Evolutionary conservation across 2,329 filamentous ascomycete genomes (phyloP), one percentile per base, ranked within the genome.

Genomic region (Pezicula rhizophila): DNA sequence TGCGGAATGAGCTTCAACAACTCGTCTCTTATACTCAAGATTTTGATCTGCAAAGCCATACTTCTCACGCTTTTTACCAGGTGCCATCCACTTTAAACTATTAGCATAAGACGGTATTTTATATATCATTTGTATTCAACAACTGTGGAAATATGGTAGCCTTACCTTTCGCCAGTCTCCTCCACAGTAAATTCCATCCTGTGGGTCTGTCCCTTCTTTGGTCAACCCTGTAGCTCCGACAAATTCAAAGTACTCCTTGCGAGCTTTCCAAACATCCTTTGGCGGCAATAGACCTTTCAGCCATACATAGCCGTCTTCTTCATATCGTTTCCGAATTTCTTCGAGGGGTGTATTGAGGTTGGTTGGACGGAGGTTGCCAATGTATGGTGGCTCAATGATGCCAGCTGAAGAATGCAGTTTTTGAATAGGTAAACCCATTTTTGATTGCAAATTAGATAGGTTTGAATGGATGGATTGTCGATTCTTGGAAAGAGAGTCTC

Each of bases 261-360:
- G 60, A 42, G 65, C 65, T 50, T 69, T 63, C 17, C 71, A 58
- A 5, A 74, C 70, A 46, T 69, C 68, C 41, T 66, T 64, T n/a
- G 69, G 61, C 4, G 70, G 69, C 18, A 73, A 54, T 5, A 73
- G 49, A 7, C 64, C 62, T 45, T 72, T 73, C 26, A 73, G 57
- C 49, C 66, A 71, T 23, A 73, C 52, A 51, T 72, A 72, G 20
- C 69, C 69, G 45, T 72, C 69, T 14, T 60, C 52, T 18, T 64
- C 47, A 34, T 68, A 66, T 6, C 67, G 67, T 34, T 59, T 56
- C 17, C 67, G 64, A 54, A 73, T 64, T 42, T 71, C 64, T 31
- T 65, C 58, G 8, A 69, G 48, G 4, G 69, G 64, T n/a, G 69
- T 68, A 49, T 61, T 56, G 15, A 59, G 57, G 3, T 56, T 54